Percentiles rank a stretch among this genome's conserved stretches.
phyloP scores from a whole-genome alignment of 306 rosid genomes.

The Cicer judaicum region DNA sequence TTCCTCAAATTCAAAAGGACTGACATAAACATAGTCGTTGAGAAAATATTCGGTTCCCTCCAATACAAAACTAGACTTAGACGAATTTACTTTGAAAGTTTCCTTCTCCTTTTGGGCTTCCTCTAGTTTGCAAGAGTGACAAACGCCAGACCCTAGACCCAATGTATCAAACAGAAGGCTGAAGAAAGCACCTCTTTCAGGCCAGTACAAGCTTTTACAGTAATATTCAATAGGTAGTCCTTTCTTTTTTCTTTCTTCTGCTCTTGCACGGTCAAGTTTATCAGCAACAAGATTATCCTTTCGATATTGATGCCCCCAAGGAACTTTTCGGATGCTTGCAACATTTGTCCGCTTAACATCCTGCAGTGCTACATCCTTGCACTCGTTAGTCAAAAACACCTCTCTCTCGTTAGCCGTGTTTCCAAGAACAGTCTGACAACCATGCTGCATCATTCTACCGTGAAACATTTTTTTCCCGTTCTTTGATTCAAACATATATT shows the following conservation, averaged over 20 bases:
- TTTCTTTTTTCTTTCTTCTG: conserved; percentile 86
- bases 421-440: conserved; percentile 87
- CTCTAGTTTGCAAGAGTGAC: conserved; percentile 70
- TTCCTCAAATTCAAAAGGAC: conserved; percentile 70
- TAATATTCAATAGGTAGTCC: conserved; percentile 75
- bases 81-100: conserved; percentile 60
- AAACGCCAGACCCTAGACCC: conserved; percentile 79
- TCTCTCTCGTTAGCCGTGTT: conserved; percentile 88
- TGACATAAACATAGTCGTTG: conserved; percentile 67
- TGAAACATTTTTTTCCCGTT: conserved; percentile 78
- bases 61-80: conserved; percentile 61
- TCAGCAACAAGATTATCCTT: conserved; percentile 64
- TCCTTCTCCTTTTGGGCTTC: conserved; percentile 63
- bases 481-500: conserved; percentile 79
- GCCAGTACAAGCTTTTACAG: conserved; percentile 87
- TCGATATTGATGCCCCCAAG: conserved; percentile 85
- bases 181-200: conserved; percentile 86
- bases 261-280: conserved; percentile 67
- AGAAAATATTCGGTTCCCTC: conserved; percentile 67
- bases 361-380: conserved; percentile 62
- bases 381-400: conserved; percentile 81
- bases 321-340: conserved; percentile 55
- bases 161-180: conserved; percentile 63
- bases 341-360: conserved; percentile 56
- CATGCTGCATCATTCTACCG: conserved; percentile 77